Base-by-base conservation (phyloP, 2,329 filamentous ascomycete genomes). In the Harringtonia lauricola region DNA sequence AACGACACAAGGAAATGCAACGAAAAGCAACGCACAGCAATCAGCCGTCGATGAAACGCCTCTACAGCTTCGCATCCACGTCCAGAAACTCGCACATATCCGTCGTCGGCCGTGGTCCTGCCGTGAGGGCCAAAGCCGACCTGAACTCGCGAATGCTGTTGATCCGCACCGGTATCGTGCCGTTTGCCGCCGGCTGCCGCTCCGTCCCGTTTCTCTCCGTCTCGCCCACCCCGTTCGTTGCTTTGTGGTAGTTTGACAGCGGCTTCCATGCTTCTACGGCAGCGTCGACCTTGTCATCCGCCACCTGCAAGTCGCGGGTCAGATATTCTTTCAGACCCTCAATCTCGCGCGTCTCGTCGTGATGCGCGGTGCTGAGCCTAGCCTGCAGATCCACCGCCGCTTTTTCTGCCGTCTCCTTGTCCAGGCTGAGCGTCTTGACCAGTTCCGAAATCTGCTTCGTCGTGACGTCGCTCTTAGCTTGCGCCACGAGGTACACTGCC, bases 41-140 rank as follows among this genome's bases (percentile, higher is more conserved):
- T 31, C 13, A 13, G 13, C 14, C 8, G 6, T 6, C 10, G 24
- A 26, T 26, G 7, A 26, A 26, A 26, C 30, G 13, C 15, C 30
- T 8, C 8, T n/a, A 31, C 45, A 95, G 71, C 67, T 95, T 95
- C 14, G 85, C 66, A 50, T 86, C 86, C 47, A 81, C 69, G 47
- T 95, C 90, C 59, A 95, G 85, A 61, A 90, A 96, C 56, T 88
- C 84, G 49, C 72, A 82, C 44, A 96, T 62, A 51, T 92, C 83
- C 56, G 75, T 81, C 26, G 85, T 76, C 0, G 89, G 76, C 48
- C 72, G 72, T 2, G 88, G 78, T 1, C 86, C 90, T 19, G 74
- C 71, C 50, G 81, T 92, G 24, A 86, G 74, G 47, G 75, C 67
- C 54, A 95, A 68, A 14, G 76, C 70, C 1, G 85, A 79, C 70